Evolutionary conservation across 2,329 filamentous ascomycete genomes (phyloP), one percentile per base, ranked within the genome.

Genomic region (Stagonosporopsis rhizophila): DNA sequence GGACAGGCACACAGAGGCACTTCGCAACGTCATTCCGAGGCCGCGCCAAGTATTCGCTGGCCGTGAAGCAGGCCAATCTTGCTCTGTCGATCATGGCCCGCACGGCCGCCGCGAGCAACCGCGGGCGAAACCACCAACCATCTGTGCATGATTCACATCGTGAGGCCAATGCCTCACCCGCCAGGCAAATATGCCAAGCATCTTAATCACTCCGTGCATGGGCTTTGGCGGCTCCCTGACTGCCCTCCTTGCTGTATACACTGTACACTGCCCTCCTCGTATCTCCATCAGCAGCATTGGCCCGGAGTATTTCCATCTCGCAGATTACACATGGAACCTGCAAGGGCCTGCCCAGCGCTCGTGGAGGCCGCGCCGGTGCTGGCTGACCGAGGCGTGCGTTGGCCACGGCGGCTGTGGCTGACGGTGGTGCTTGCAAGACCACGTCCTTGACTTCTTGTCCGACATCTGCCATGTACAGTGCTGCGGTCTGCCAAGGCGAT

Each of bases 21-120:
- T n/a, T n/a, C n/a, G n/a, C n/a, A n/a, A n/a, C 53, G 47, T 56
- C 53, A 56, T 44, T 37, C 53, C 41, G 50, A 51, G 35, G 27
- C 20, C 17, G 34, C 20, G 30, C 30, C 30, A 32, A 32, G 30
- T 14, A 32, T 50, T 14, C 35, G 46, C 34, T 35, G 28, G 45
- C 28, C 34, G 14, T 12, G 40, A 42, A 19, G 23, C 41, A 20
- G 25, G n/a, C 27, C 35, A 46, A 42, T 41, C 30, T 38, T 30
- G 30, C 14, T 12, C 4, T 14, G 53, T 47, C 32, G 47, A 56
- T 52, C 53, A 34, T 39, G n/a, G 12, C 28, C 4, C 22, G 53
- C 47, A 56, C 53, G 53, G 53, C 53, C 42, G 30, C 52, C 35
- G 40, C 45, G 2, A 46, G 37, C 28, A 38, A 23, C 37, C 53